Evolutionary conservation across 108 stramenopile species (phyloP).

Genomic region (Fragilariopsis cylindrus): DNA sequence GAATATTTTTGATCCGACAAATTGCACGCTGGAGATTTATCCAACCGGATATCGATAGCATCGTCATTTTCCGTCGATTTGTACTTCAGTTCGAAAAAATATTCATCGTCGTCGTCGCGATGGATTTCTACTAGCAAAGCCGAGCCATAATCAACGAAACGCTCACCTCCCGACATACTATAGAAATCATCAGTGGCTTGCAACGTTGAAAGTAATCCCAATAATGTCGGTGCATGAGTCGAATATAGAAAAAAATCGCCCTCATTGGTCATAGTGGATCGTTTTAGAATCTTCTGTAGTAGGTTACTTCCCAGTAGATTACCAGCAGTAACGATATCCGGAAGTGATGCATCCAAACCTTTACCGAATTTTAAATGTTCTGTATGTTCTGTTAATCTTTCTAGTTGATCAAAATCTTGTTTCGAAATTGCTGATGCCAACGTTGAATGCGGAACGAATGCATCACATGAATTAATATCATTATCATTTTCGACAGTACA

Average conservation of each 20-base stretch:
- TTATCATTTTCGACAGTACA: constrained; percentile 14
- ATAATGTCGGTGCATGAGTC: constrained; percentile 41
- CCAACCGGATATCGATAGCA: constrained; percentile 12
- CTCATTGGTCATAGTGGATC: constrained; percentile 6
- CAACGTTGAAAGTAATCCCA: constrained; percentile 38
- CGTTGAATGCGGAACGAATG: constrained; percentile 10
- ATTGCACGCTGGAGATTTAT: not conserved
- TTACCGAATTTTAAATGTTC: constrained; percentile 36
- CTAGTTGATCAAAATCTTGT: constrained; percentile 24
- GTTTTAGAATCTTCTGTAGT: constrained; percentile 37
- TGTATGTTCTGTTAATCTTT: constrained; percentile 21
- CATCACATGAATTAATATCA: not conserved
- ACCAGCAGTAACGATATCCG: constrained; percentile 15
- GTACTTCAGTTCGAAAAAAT: constrained; percentile 37
- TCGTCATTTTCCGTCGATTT: constrained; percentile 4
- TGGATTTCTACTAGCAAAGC: constrained; percentile 50
- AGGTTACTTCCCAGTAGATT: constrained; percentile 41
- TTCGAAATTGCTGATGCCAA: constrained; percentile 15
- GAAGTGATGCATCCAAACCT: not conserved
- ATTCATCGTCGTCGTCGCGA: not conserved
- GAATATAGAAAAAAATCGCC: constrained; percentile 48
- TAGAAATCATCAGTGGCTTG: constrained; percentile 2
- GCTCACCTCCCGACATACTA: constrained; percentile 12
- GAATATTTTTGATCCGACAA: constrained; percentile 3
- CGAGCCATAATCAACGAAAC: constrained; percentile 36